Percentiles rank a stretch among this genome's conserved stretches.
These are phyloP conservation scores for Draba incana DNA, from an alignment of 345 rosid genomes.

Conservation along the genomic window DNA sequence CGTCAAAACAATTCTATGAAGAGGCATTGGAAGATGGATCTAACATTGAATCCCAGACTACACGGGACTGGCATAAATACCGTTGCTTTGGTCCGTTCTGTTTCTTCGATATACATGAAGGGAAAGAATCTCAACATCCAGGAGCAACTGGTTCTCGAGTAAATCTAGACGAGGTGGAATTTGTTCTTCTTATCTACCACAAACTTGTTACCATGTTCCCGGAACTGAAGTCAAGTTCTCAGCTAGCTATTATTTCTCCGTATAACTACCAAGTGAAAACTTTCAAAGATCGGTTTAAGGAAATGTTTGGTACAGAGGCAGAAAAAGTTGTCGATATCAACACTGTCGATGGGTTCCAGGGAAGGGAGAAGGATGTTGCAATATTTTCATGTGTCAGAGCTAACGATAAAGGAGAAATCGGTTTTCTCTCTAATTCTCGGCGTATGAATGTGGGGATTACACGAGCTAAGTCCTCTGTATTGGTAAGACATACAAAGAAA, in stretches of 20 bases:
- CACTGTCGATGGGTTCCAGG: conserved; percentile 99
- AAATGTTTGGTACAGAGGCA: conserved; percentile 78
- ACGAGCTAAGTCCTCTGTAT: conserved; percentile 86
- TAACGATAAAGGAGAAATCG: conserved; percentile 64
- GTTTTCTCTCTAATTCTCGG: conserved; percentile 81
- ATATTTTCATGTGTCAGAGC: conserved; percentile 97
- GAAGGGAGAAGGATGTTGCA: conserved; percentile 93
- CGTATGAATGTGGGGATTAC: conserved; percentile 98
- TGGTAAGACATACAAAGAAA: conserved; percentile 52
- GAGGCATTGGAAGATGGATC: conserved; percentile 84
- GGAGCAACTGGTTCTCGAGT: conserved; percentile 89
- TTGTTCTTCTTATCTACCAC: conserved; percentile 78
- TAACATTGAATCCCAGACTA: conserved; percentile 64
- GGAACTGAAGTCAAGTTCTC: conserved; percentile 84
- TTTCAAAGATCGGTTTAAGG: conserved; percentile 73
- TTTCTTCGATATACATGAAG: conserved; percentile 86
- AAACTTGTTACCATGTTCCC: conserved; percentile 74
- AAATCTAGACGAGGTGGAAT: conserved; percentile 81
- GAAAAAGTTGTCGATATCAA: conserved; percentile 76
- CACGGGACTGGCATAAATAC: conserved; percentile 78
- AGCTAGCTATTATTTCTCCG: conserved; percentile 86
- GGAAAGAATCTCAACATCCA: conserved; percentile 81
- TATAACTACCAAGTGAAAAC: conserved; percentile 91
- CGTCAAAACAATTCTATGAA: conserved; percentile 80
- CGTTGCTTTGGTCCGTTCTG: conserved; percentile 92